Base-by-base conservation (phyloP, 768 basidiomycete species). In the Suillus bovinus region DNA sequence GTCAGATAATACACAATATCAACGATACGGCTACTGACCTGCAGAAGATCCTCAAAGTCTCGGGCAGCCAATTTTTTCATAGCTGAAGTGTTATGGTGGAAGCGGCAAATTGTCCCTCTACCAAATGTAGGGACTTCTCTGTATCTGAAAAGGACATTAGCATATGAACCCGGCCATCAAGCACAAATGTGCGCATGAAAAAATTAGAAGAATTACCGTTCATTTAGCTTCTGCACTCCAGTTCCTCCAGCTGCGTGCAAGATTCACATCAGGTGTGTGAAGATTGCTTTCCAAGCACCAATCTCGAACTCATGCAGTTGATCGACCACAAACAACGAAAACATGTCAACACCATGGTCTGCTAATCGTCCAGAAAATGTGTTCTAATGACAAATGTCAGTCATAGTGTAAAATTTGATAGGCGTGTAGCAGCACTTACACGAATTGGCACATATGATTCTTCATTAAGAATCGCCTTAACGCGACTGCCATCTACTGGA, bases 21-120 rank as follows among this genome's bases (percentile, higher is more conserved):
- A 20, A 14, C 13, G 10, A 17, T 17, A 34, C n/a, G 46, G 34
- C 31, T 17, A 53, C 34, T 41, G 31, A 70, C 74, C 66, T 78
- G 78, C 0, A 79, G 60, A 14, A 78, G 66, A 56, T 79, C 78
- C 54, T 79, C 75, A 61, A 69, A 79, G 58, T 79, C 75, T 20
- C 70, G 66, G 0, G 76, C 76, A 14, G 77, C 76, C 20, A 78
- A 60, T 60, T 73, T 72, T 58, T 74, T 74, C 68, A 80, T 67
- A 20, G 70, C 72, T 4, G 77, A 72, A 1, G 68, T 68, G 65
- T 79, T 75, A 27, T 65, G 57, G 7, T 46, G 24, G 42, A 78
- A 78, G 27, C 57, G 60, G 0, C 69, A 66, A 24, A 79, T 77
- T 0, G 72, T 74, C 13, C 63, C 61, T 0, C 62, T 52, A 0